phyloP scores from a whole-genome alignment of 805 yeast species.

The Citeromyces matritensis region DNA sequence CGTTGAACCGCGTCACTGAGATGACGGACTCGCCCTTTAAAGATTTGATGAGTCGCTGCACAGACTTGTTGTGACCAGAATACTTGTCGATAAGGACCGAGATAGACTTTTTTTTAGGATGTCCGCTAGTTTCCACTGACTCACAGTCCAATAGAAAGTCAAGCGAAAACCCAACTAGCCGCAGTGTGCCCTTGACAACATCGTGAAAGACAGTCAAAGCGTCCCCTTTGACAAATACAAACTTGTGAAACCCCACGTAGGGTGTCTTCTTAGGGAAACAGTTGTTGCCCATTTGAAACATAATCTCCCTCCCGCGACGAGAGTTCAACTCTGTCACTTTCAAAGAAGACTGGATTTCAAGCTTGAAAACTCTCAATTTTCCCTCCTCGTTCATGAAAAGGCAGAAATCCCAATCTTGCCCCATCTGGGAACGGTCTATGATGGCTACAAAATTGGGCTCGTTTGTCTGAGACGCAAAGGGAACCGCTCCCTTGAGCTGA shows the following conservation, averaged over 20 bases:
- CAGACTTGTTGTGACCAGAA: conserved; percentile 81
- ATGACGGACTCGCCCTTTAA: conserved; percentile 46
- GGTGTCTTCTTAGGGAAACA: conserved; percentile 15
- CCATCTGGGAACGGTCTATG: background rate
- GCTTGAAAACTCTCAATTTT: conserved; percentile 5
- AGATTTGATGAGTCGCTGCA: conserved; percentile 51
- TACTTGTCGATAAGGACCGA: conserved; percentile 33
- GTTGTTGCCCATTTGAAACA: conserved; percentile 5
- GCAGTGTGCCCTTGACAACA: conserved; percentile 15
- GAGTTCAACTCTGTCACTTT: conserved; percentile 22
- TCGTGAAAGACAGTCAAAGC: conserved; percentile 31
- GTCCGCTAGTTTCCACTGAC: background rate
- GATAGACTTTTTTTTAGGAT: background rate
- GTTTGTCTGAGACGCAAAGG: background rate
- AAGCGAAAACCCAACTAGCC: conserved; percentile 17
- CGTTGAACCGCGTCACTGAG: conserved; percentile 46
- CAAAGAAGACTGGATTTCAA: background rate
- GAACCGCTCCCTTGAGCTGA: conserved; percentile 32
- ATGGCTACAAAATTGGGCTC: background rate
- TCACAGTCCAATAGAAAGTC: conserved; percentile 3
- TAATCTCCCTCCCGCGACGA: conserved; percentile 11
- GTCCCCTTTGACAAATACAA: conserved; percentile 6
- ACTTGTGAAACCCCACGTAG: conserved; percentile 10
- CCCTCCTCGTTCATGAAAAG: conserved; percentile 6
- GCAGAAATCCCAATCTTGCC: background rate